These are phyloP conservation scores for Pseudogymnoascus sp. DNA, from an alignment of 2,329 filamentous ascomycete species.

Conservation along the genomic window DNA sequence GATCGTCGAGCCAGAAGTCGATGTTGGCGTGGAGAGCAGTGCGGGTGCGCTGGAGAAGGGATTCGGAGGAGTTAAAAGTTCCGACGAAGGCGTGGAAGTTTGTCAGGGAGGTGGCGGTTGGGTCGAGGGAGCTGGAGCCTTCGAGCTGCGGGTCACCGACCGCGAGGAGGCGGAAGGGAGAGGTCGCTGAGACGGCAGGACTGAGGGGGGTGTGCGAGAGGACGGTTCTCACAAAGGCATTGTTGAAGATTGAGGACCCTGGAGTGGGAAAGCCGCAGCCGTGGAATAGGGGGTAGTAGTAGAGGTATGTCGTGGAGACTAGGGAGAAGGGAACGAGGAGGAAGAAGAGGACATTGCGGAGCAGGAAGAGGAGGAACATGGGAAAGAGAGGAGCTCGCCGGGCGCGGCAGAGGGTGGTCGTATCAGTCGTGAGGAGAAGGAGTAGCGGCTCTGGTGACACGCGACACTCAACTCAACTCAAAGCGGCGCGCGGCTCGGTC, in stretches of 20 bases:
- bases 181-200: conserved; percentile 31
- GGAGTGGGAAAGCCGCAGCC: conserved; percentile 68
- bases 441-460: neutral
- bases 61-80: conserved; percentile 31
- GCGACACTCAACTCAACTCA: neutral
- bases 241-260: conserved; percentile 16
- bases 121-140: conserved; percentile 73
- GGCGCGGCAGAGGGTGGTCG: neutral
- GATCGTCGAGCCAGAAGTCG: conserved; percentile 59
- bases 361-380: conserved; percentile 28
- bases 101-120: conserved; percentile 45
- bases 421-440: neutral
- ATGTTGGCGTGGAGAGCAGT: conserved; percentile 50
- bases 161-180: conserved; percentile 79
- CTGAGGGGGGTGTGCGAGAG: conserved; percentile 21
- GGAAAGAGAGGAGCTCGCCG: conserved; percentile 7
- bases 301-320: conserved; percentile 68
- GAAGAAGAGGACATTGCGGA: conserved; percentile 35
- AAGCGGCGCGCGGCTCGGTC: neutral
- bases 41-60: conserved; percentile 45
- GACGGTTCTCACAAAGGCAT: conserved; percentile 23
- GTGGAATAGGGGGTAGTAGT: conserved; percentile 76
- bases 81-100: conserved; percentile 38
- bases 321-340: conserved; percentile 59
- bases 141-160: conserved; percentile 91